A percentile compares a stretch with the other conserved stretches of the same genome.
These are phyloP conservation scores for Termitomyces sp. DNA, from an alignment of 1,284 basidiomycete genomes.

Conservation along the genomic window DNA sequence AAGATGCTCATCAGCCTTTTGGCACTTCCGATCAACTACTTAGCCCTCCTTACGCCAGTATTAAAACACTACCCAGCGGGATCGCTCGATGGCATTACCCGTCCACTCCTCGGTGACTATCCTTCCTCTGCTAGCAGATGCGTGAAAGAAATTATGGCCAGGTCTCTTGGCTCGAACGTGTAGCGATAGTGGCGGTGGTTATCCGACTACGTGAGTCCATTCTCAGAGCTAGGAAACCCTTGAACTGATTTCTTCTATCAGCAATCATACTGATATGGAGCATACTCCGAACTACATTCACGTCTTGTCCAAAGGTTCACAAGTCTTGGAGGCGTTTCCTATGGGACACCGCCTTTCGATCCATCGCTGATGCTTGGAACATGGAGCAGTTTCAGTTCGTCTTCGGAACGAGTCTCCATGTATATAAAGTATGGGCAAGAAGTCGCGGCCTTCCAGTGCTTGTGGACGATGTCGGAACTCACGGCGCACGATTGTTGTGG, in stretches of 20 bases:
- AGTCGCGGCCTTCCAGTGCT: slow-evolving; percentile 17
- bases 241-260: background rate
- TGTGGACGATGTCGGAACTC: slow-evolving; percentile 26
- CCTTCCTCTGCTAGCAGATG: background rate
- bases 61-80: too few species aligned
- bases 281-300: slow-evolving; percentile 2
- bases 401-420: slow-evolving; percentile 18
- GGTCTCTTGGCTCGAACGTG: slow-evolving; percentile 8
- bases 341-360: slow-evolving; percentile 19
- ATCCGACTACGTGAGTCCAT: slow-evolving; percentile 10
- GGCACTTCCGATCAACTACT: too few species aligned
- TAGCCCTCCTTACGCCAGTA: too few species aligned
- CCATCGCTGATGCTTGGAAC: background rate
- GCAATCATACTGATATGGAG: slow-evolving; percentile 11
- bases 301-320: background rate
- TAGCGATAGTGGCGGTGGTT: background rate
- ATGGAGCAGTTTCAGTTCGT: slow-evolving; percentile 22
- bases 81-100: too few species aligned
- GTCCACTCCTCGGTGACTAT: background rate
- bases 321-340: slow-evolving; percentile 19
- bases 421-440: slow-evolving; percentile 27
- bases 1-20: too few species aligned
- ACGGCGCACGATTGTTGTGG: slow-evolving; percentile 32
- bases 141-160: slow-evolving; percentile 3
- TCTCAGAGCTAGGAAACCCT: background rate